A percentile compares a stretch with the other conserved stretches of the same genome.
These are phyloP conservation scores for Heterobasidion irregulare DNA, from an alignment of 1,284 basidiomycete genomes.

Conservation along the genomic window DNA sequence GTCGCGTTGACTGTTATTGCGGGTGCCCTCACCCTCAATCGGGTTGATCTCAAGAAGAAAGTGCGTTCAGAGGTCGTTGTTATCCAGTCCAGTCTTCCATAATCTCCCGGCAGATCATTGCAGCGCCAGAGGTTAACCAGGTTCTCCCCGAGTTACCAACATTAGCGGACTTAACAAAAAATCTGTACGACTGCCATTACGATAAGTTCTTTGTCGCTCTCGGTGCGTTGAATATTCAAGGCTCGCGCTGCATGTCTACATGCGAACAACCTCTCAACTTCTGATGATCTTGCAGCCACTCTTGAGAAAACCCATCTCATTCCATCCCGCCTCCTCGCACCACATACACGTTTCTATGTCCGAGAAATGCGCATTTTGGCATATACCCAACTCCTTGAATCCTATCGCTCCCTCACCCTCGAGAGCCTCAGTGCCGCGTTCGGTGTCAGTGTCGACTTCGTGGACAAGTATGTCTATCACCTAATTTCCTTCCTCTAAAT, in stretches of 20 bases:
- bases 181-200: slow-evolving; percentile 90
- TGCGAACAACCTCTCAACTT: not conserved
- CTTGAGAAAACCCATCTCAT: slow-evolving; percentile 85
- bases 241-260: too few species aligned
- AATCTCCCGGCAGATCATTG: slow-evolving; percentile 39
- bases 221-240: slow-evolving; percentile 29
- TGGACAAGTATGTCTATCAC: slow-evolving; percentile 59
- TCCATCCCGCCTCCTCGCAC: slow-evolving; percentile 78
- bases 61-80: slow-evolving; percentile 25
- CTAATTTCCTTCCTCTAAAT: not conserved
- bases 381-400: slow-evolving; percentile 88
- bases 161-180: slow-evolving; percentile 64
- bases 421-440: slow-evolving; percentile 85
- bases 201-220: slow-evolving; percentile 90
- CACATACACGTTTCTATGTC: slow-evolving; percentile 87
- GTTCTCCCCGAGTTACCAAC: slow-evolving; percentile 64
- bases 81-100: not conserved
- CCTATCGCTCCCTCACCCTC: slow-evolving; percentile 85
- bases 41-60: slow-evolving; percentile 92
- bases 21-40: slow-evolving; percentile 68
- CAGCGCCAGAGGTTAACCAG: slow-evolving; percentile 65
- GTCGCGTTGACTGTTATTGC: slow-evolving; percentile 82
- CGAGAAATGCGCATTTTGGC: slow-evolving; percentile 97
- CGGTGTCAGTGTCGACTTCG: slow-evolving; percentile 83
- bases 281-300: slow-evolving; percentile 42